A percentile compares a stretch with the other conserved stretches of the same genome.
Evolutionary conservation across 345 rosid species (phyloP).

Genomic region (Salix purpurea): DNA sequence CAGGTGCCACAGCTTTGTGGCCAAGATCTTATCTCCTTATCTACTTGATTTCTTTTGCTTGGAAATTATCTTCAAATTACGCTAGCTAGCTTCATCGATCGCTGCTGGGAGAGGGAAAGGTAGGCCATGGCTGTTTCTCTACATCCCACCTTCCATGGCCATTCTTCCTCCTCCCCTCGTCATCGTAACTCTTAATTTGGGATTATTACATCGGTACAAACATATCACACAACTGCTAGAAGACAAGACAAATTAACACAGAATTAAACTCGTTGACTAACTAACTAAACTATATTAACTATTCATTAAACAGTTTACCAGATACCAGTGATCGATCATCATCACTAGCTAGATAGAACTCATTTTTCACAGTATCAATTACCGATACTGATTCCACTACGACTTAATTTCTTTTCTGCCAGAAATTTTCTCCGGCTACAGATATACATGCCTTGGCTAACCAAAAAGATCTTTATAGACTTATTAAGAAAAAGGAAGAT

Average conservation of each 20-base stretch:
- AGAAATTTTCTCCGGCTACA: neutral
- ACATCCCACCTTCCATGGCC: neutral
- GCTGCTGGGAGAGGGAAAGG: neutral
- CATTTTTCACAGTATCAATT: neutral
- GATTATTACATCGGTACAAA: neutral
- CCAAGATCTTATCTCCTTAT: constrained; percentile 26
- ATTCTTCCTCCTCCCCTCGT: neutral
- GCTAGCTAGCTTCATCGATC: neutral
- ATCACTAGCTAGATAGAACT: neutral
- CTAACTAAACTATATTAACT: neutral
- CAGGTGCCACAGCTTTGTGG: constrained; percentile 9
- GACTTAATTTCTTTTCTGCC: neutral
- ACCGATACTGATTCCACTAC: no score
- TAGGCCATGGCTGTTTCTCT: constrained; percentile 21
- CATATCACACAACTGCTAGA: neutral
- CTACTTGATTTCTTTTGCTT: constrained; percentile 11
- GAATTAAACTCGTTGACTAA: constrained; percentile 1
- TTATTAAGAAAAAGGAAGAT: neutral
- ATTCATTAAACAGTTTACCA: neutral
- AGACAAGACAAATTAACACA: constrained; percentile 2
- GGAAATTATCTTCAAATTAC: neutral
- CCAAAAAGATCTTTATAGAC: neutral
- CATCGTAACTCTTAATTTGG: neutral
- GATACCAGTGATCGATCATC: neutral
- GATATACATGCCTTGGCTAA: neutral